Conservation (phyloP, 169 alveolate species). For the Theileria sp. region DNA sequence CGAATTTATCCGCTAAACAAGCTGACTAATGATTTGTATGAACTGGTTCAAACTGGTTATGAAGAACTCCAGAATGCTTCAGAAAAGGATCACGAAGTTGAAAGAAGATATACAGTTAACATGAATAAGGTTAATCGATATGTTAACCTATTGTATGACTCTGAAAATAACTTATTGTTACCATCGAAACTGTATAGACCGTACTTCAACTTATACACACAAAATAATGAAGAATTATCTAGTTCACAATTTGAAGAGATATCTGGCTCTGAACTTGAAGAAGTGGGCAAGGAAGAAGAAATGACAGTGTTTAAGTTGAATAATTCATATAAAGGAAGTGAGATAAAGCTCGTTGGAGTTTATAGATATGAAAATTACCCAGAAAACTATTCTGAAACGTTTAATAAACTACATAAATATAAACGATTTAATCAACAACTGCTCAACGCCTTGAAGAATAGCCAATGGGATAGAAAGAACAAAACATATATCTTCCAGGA, state of each 20-base stretch:
- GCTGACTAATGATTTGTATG: background rate
- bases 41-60: background rate
- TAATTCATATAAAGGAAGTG: background rate
- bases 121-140: background rate
- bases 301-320: background rate
- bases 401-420: background rate
- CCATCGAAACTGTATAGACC: constrained; percentile 2
- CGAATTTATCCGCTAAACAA: constrained; percentile 9
- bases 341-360: constrained; percentile 1
- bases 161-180: background rate
- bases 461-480: background rate
- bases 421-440: background rate
- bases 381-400: background rate
- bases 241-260: background rate
- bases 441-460: background rate
- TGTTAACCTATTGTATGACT: background rate
- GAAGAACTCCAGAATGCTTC: background rate
- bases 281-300: background rate
- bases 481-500: background rate
- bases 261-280: background rate
- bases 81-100: background rate
- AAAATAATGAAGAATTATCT: background rate
- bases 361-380: background rate
- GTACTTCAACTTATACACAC: background rate
- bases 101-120: constrained; percentile 2